Conservation (phyloP, 768 basidiomycete genomes). For the Candolleomyces efflorescens region DNA sequence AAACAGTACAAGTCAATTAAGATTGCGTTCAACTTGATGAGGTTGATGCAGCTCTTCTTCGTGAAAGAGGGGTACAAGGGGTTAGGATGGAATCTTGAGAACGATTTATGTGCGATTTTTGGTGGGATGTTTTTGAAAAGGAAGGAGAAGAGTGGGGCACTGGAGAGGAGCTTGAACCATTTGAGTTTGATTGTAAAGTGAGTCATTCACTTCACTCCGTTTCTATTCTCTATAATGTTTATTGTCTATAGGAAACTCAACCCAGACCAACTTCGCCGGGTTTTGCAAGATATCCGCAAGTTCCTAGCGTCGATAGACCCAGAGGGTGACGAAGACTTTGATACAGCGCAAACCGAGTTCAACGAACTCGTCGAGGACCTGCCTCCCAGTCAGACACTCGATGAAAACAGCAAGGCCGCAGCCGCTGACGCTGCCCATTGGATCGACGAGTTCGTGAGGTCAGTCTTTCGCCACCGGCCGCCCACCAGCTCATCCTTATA, state of each 20-base stretch:
- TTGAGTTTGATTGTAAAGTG: slow-evolving; percentile 48
- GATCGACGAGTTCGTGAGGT: not conserved
- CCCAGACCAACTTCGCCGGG: slow-evolving; percentile 24
- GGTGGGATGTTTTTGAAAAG: slow-evolving; percentile 39
- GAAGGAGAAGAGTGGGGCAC: slow-evolving; percentile 15
- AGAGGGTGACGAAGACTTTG: not conserved
- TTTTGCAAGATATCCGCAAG: not conserved
- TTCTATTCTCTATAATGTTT: not conserved
- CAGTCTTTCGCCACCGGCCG: not conserved
- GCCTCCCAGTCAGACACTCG: too few relatives aligned
- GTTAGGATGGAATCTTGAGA: slow-evolving; percentile 24
- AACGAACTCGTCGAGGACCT: too few relatives aligned
- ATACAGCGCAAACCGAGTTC: not conserved
- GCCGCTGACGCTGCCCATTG: too few relatives aligned
- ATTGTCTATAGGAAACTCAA: slow-evolving; percentile 33
- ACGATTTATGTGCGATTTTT: slow-evolving; percentile 31
- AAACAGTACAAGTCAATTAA: slow-evolving; percentile 24
- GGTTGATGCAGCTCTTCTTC: slow-evolving; percentile 41
- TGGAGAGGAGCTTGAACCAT: slow-evolving; percentile 36
- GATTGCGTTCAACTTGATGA: slow-evolving; percentile 45
- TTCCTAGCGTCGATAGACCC: not conserved
- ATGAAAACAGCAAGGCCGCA: too few relatives aligned
- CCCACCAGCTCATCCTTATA: too few relatives aligned
- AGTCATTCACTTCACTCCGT: slow-evolving; percentile 12
- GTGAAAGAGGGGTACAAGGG: slow-evolving; percentile 38